Percentiles rank a stretch among this genome's conserved stretches.
Evolutionary conservation across 2,329 filamentous ascomycete genomes (phyloP).

Genomic region (Hyphodiscus sp.): DNA sequence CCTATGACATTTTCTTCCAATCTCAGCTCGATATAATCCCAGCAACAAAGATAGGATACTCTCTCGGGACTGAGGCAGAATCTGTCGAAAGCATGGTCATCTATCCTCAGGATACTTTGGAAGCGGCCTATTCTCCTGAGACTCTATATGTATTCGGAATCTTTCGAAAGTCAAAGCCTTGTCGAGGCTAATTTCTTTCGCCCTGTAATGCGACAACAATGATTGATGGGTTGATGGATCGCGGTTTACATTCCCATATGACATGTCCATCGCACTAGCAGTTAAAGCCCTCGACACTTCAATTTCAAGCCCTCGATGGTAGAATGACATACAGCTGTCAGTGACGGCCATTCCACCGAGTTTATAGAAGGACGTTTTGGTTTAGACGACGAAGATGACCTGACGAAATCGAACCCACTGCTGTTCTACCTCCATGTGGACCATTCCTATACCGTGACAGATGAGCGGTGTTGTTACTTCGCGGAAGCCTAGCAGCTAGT

Average conservation of each 20-base stretch:
- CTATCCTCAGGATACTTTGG: constrained; percentile 1
- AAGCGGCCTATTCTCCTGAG: neutral
- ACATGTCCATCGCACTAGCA: neutral
- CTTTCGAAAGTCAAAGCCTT: constrained; percentile 1
- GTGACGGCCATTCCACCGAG: neutral
- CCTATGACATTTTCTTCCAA: constrained; percentile 8
- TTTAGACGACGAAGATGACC: constrained; percentile 3
- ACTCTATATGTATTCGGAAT: too few species aligned
- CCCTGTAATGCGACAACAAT: constrained; percentile 4
- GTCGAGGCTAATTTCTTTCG: neutral
- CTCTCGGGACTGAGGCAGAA: neutral
- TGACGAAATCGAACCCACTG: neutral
- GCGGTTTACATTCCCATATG: neutral
- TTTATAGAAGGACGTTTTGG: constrained; percentile 4
- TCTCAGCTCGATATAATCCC: neutral
- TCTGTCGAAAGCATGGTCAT: constrained; percentile 1
- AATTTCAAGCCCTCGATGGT: too few species aligned
- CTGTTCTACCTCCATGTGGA: constrained; percentile 7
- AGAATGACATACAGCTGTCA: too few species aligned
- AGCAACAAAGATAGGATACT: constrained; percentile 5
- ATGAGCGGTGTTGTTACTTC: too few species aligned
- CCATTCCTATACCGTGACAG: too few species aligned
- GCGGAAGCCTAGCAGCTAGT: too few species aligned
- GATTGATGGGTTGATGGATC: constrained; percentile 3
- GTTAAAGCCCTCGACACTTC: neutral